These are phyloP conservation scores for Solanum aculeatissimum DNA, from an alignment of 305 asterid species.

Conservation along the genomic window DNA sequence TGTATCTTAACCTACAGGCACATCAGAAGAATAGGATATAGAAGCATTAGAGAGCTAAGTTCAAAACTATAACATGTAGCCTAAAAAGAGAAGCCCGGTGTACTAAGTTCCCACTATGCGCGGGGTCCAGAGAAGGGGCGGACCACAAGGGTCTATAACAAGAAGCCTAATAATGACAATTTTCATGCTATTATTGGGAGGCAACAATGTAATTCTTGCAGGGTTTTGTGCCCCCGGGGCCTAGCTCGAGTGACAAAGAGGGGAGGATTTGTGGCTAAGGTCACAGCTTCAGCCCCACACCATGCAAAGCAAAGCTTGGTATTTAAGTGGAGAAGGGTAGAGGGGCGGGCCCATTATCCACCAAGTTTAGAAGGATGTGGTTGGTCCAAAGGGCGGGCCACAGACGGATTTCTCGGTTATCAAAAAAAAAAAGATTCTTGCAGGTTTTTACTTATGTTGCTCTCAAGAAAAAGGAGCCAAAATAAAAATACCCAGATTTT, in stretches of 20 bases:
- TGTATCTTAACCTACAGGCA: slow-evolving; percentile 74
- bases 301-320: too few relatives aligned
- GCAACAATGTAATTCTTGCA: background rate
- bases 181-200: background rate
- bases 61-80: background rate
- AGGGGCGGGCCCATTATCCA: too few relatives aligned
- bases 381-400: too few relatives aligned
- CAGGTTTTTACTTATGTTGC: background rate
- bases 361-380: too few relatives aligned
- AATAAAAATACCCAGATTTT: background rate
- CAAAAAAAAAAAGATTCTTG: background rate
- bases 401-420: too few relatives aligned
- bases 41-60: background rate
- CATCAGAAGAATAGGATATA: background rate
- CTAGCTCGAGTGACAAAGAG: too few relatives aligned
- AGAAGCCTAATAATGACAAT: background rate
- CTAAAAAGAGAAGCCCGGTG: background rate
- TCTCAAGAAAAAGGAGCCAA: background rate
- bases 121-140: background rate
- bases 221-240: too few relatives aligned
- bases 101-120: background rate
- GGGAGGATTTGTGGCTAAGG: too few relatives aligned
- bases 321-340: too few relatives aligned
- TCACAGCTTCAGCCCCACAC: too few relatives aligned
- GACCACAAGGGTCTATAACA: background rate